Base-by-base conservation (phyloP, 2,329 filamentous ascomycete genomes). In the Nothophoma quercina region DNA sequence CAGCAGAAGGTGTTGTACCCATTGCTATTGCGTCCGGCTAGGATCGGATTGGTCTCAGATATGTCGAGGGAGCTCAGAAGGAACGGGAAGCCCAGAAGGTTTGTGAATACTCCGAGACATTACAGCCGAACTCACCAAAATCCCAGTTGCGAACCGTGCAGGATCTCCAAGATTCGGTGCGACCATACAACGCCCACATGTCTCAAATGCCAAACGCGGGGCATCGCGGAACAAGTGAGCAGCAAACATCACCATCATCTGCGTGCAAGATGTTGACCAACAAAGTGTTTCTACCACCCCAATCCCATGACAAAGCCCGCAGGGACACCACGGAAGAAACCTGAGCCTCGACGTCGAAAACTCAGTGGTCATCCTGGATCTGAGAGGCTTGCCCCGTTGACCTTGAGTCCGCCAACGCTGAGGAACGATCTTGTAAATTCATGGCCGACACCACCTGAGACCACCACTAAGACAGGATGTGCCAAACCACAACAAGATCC, bases 301-400 rank as follows among this genome's bases (percentile, higher is more conserved):
- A 68, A 66, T 25, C 70, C 71, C 3, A 72, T 74, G 71, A 74
- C 70, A 34, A 71, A 70, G 53, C 69, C 71, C 2, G 62, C 65
- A 15, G 70, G 70, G 6, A 70, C 69, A 7, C 69, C 70, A 41
- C 68, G 70, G n/a, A 72, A 71, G 48, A 70, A 68, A 35, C 65
- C 66, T 22, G 68, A 70, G 48, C 64, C 63, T 48, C 69, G 70
- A 35, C 62, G 61, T 42, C 64, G 67, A 36, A 63, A 62, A 28
- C 49, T 44, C 32, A 53, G 50, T 40, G 22, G 5, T 13, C 50
- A 43, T 23, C 43, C 43, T 45, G 25, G 57, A 69, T 43, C 64
- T 44, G 65, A 55, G 25, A 60, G 56, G 21, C 53, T 65, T 28
- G 59, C 63, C 0, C 57, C 66, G 5, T 56, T 71, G 30, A 60